Conservation (phyloP, 1,284 basidiomycete species). For the Peniophora sp. region DNA sequence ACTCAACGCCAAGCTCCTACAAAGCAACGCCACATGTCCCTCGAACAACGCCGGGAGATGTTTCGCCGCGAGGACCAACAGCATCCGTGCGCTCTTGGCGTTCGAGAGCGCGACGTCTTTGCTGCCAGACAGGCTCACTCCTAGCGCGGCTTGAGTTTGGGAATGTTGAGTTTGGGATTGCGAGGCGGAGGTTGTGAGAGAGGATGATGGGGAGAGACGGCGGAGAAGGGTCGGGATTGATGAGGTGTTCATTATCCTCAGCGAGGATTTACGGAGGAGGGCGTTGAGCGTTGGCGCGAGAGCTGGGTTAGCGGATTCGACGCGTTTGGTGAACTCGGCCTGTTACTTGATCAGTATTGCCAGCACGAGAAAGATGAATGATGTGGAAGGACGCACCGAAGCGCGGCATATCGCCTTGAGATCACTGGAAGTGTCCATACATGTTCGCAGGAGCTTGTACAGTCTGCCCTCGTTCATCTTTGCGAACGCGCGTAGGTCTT, state of each 20-base stretch:
- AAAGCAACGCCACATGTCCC: constrained; percentile 43
- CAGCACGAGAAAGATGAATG: neutral
- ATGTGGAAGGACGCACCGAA: constrained; percentile 36
- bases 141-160: too few species aligned
- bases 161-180: too few species aligned
- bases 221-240: constrained; percentile 76
- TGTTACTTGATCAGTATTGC: constrained; percentile 19
- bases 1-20: neutral
- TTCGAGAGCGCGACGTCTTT: too few species aligned
- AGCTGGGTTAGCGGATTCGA: constrained; percentile 62
- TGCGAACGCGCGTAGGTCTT: constrained; percentile 81
- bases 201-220: constrained; percentile 30
- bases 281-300: constrained; percentile 63
- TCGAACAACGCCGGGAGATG: constrained; percentile 70
- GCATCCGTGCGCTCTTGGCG: constrained; percentile 38
- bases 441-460: constrained; percentile 78
- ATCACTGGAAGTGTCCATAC: constrained; percentile 80
- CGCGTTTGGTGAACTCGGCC: constrained; percentile 70
- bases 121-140: too few species aligned
- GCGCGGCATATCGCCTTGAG: constrained; percentile 78
- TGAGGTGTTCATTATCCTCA: constrained; percentile 78
- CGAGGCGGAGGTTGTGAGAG: too few species aligned
- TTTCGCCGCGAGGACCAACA: constrained; percentile 69
- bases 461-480: constrained; percentile 80
- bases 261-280: constrained; percentile 68